Evolutionary conservation across 306 rosid species (phyloP), one percentile per base, ranked within the genome.

Genomic region (Mimosa bimucronata): DNA sequence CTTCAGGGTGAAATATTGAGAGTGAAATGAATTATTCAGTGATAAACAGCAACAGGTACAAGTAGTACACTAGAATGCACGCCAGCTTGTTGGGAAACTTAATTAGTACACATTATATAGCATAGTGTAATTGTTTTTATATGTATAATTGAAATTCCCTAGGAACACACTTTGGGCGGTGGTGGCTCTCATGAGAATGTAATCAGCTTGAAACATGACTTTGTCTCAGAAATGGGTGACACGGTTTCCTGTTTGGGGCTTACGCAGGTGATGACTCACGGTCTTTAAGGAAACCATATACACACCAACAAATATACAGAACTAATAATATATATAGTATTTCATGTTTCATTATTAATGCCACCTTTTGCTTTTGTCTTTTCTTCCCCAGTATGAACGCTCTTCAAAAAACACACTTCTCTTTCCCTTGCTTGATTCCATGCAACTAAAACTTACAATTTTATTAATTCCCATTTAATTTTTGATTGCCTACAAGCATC

Each of bases 161-260:
- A 55, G 62, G 23, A 55, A 21, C 13, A 2, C 55, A 55, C 29
- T 55, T 3, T 21, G 62, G 62, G 62, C 62, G 29, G 62, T 55
- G 29, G 62, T 55, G 29, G 29, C 62, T 55, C 62, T 21, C 28
- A 55, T 55, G 62, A 55, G 62, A 55, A 55, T 55, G 26, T 55
- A 23, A n/a, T 55, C 62, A 55, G 62, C 62, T 55, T 55, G 29
- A n/a, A 53, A 53, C 61, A n/a, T 53, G 26, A 53, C 61, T n/a
- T 21, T 21, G 62, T 55, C 62, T 21, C 29, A 21, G 29, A 21
- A 21, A 55, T 55, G 62, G 62, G 62, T 21, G 62, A 55, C 62
- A 55, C 29, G 7, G 29, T 55, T 55, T 55, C 14, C 14, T 55
- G 62, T 55, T 55, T 21, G 62, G 62, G 62, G 1, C 9, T 21